A percentile compares a stretch with the other conserved stretches of the same genome.
Evolutionary conservation across 164 flowering plant species (phyloP).

Genomic region (Dillenia turbinata): DNA sequence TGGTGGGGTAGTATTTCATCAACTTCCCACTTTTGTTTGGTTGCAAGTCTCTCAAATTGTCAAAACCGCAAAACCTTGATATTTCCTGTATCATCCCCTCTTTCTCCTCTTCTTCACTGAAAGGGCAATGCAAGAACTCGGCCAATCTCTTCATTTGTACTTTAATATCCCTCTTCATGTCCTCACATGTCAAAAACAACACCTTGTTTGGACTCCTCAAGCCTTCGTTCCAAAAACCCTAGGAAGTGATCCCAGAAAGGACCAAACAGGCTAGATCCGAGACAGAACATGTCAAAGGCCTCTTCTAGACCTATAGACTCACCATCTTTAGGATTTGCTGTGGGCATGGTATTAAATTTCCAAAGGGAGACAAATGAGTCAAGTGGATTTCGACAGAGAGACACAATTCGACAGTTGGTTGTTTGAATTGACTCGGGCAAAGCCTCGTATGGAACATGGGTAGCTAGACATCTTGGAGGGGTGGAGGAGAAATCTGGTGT

Average conservation of each 20-base stretch:
- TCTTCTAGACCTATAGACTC: neutral
- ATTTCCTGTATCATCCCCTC: conserved; percentile 15
- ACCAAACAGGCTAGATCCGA: conserved; percentile 9
- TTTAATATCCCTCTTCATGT: conserved; percentile 12
- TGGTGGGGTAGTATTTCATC: neutral
- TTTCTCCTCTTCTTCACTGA: conserved; percentile 9
- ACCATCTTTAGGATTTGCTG: neutral
- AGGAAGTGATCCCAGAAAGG: conserved; percentile 17
- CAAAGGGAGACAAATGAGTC: conserved; percentile 17
- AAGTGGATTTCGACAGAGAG: conserved; percentile 20
- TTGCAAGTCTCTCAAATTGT: conserved; percentile 10
- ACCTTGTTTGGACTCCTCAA: conserved; percentile 9
- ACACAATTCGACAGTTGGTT: conserved; percentile 14
- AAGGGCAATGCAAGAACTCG: conserved; percentile 5
- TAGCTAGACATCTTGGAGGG: conserved; percentile 18
- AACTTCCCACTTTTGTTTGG: conserved; percentile 8
- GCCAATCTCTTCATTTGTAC: conserved; percentile 16
- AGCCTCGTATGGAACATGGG: conserved; percentile 12
- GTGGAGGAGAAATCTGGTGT: conserved; percentile 6
- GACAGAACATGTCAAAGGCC: conserved; percentile 13
- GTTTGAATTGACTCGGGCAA: conserved; percentile 14
- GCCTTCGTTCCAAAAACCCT: conserved; percentile 10
- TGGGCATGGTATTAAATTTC: conserved; percentile 5
- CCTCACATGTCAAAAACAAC: conserved; percentile 23
- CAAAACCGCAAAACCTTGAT: conserved; percentile 14